Evolutionary conservation across 2,329 filamentous ascomycete genomes (phyloP), one percentile per base, ranked within the genome.

Genomic region (Apiospora hydei): DNA sequence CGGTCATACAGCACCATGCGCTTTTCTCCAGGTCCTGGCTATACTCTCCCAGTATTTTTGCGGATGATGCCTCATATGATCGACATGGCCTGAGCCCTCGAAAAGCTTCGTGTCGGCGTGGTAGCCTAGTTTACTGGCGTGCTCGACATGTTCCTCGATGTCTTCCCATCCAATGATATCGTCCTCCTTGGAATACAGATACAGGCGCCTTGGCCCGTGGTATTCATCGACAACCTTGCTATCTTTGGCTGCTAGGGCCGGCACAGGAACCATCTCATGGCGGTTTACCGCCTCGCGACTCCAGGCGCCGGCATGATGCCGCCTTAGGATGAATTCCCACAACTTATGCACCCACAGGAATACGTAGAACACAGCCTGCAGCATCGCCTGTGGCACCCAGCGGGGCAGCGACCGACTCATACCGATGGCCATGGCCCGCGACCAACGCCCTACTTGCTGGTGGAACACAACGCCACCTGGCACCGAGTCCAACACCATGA

Each of bases 131-230:
- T 77, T 76, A 72, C 78, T 82, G 1, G 88, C 85, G 47, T 84
- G 79, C 2, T 85, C 84, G 0, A 85, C 87, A 75, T 91, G 87
- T 18, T 81, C 81, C 74, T 90, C 87, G 0, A 91, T 86, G 73
- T 91, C 89, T 72, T 86, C 77, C 78, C 84, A 88, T 4, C 81
- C 78, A 14, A 92, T 89, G 73, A 92, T 83, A 61, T 86, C 82
- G 74, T 92, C 90, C 67, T 84, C 85, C 72, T 85, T 86, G 74
- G 88, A 89, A 77, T 91, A 92, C 41, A 91, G 74, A 78, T 90
- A 91, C 72, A 91, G 76, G 69, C 87, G 82, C 24, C 84, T 84
- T 1, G 87, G 83, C 4, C 71, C 73, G 49, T 76, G 77, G 4
- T 80, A 78, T 41, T 83, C 82, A 7, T 34, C 51, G 26, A 14